Percentiles rank a stretch among this genome's conserved stretches.
Evolutionary conservation across 2,329 filamentous ascomycete genomes (phyloP).

Genomic region (Diplocarpon mali): DNA sequence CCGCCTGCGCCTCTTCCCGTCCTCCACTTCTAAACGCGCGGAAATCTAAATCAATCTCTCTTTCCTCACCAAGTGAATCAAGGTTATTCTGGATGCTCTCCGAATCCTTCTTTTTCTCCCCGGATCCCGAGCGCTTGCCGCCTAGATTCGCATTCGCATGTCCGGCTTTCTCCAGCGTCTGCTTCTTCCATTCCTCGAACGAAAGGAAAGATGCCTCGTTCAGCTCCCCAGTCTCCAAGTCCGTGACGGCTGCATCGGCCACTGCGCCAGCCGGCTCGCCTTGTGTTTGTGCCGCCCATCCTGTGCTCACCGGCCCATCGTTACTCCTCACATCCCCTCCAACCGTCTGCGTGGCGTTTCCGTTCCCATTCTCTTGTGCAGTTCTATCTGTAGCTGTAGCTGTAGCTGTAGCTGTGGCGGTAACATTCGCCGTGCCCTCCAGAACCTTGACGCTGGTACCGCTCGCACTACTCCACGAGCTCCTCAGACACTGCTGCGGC

Average conservation of each 20-base stretch:
- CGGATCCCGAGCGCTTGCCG: conserved; percentile 35
- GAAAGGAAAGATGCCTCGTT: conserved; percentile 75
- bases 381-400: conserved; percentile 1
- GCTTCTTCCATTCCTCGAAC: conserved; percentile 96
- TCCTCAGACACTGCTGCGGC: conserved; percentile 25
- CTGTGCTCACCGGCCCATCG: background rate
- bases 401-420: background rate
- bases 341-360: background rate
- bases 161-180: conserved; percentile 76
- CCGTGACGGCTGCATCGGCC: conserved; percentile 6
- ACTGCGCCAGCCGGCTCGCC: conserved; percentile 3
- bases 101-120: conserved; percentile 38
- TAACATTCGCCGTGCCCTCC: background rate
- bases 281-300: background rate
- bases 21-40: conserved; percentile 42
- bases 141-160: conserved; percentile 62
- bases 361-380: background rate
- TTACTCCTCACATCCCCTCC: background rate
- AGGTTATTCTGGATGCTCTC: conserved; percentile 55
- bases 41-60: conserved; percentile 71
- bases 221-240: conserved; percentile 22
- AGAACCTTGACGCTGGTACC: conserved; percentile 5
- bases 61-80: conserved; percentile 75
- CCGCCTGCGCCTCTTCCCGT: conserved; percentile 14
- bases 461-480: conserved; percentile 22